Conservation (phyloP, 192 early-diverging fungal genomes). For the Ramicandelaber brevisporus region DNA sequence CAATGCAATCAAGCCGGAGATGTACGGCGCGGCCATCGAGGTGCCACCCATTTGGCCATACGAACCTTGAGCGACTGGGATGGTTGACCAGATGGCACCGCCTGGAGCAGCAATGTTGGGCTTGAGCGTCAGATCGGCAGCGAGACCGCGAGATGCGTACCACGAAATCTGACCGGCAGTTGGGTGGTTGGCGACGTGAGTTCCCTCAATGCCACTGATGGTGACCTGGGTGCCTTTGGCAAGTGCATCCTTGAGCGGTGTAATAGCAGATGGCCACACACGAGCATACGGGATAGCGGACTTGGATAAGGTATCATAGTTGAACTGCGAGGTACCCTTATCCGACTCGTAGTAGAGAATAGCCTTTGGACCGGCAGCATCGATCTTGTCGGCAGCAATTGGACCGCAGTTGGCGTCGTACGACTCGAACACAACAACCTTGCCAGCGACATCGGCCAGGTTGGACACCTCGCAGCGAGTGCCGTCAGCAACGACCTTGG, state of each 20-base stretch:
- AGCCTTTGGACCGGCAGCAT: slow-evolving; percentile 15
- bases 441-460: slow-evolving; percentile 9
- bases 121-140: neutral
- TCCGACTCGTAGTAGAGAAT: no score
- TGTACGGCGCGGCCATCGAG: neutral
- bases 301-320: no score
- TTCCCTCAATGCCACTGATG: no score
- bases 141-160: neutral
- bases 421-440: slow-evolving; percentile 34
- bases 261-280: no score
- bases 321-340: no score
- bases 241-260: no score
- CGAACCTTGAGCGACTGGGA: neutral
- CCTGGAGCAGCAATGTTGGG: slow-evolving; percentile 1
- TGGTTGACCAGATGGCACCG: neutral
- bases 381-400: slow-evolving; percentile 13
- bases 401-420: slow-evolving; percentile 34
- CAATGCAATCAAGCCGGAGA: neutral
- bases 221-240: no score
- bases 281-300: no score
- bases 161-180: no score
- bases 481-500: slow-evolving; percentile 14
- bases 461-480: slow-evolving; percentile 20
- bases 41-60: slow-evolving; percentile 1
- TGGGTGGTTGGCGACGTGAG: no score